These are phyloP conservation scores for Powellomyces hirtus DNA, from an alignment of 192 early-diverging fungal species.

Conservation along the genomic window DNA sequence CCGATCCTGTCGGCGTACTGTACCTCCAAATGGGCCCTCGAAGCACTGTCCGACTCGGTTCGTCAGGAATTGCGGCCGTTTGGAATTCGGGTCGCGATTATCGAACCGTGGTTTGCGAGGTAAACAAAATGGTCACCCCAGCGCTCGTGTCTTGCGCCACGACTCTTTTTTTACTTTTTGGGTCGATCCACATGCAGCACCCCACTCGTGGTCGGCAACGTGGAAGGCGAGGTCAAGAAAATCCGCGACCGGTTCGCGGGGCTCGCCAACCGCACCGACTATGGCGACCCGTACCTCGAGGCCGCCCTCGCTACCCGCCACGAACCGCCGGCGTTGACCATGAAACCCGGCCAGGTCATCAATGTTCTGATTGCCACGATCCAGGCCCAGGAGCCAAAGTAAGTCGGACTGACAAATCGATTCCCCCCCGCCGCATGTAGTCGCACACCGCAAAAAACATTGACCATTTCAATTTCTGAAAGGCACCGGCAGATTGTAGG, in stretches of 20 bases:
- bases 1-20: slow-evolving; percentile 17
- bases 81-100: slow-evolving; percentile 43
- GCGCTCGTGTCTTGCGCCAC: too few species aligned
- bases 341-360: background rate
- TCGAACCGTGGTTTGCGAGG: slow-evolving; percentile 31
- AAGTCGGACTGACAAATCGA: too few species aligned
- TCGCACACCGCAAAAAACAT: background rate
- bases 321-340: background rate
- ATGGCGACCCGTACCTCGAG: background rate
- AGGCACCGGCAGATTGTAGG: background rate
- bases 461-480: background rate
- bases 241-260: background rate
- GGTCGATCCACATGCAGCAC: background rate
- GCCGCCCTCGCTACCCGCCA: background rate
- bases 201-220: slow-evolving; percentile 9
- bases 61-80: slow-evolving; percentile 45
- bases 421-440: too few species aligned
- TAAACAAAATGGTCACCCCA: background rate
- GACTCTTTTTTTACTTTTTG: too few species aligned
- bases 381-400: background rate
- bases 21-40: slow-evolving; percentile 48
- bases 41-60: slow-evolving; percentile 40
- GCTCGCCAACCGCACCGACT: background rate
- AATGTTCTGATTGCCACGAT: background rate
- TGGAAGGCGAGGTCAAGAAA: background rate